Evolutionary conservation across 78 protist species (phyloP).

Genomic region (Paulinella micropora): DNA sequence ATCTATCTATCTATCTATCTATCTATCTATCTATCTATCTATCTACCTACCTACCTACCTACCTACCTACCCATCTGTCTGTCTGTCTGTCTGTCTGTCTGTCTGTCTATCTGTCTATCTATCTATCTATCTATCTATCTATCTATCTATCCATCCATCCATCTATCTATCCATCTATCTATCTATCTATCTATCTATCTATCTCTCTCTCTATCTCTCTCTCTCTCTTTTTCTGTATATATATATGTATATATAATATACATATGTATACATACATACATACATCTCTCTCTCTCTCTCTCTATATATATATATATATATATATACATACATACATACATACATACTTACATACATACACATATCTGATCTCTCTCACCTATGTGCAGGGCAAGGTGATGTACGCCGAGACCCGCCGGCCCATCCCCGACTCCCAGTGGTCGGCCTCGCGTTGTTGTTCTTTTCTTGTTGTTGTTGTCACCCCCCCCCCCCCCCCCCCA

Average conservation of each 20-base stretch:
- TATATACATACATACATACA: not conserved
- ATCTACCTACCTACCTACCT: no score
- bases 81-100: not conserved
- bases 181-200: not conserved
- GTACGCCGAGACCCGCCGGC: no score
- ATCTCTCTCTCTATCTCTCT: not conserved
- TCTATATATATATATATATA: conserved; percentile 9
- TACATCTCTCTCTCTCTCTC: not conserved
- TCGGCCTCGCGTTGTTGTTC: no score
- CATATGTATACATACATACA: not conserved
- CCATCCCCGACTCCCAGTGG: no score
- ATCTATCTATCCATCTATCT: not conserved
- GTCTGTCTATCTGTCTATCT: not conserved
- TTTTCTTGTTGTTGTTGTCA: no score
- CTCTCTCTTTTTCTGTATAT: not conserved
- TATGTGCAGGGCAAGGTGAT: no score
- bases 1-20: no score
- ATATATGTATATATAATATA: not conserved
- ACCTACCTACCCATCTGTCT: no score
- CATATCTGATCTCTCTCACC: no score
- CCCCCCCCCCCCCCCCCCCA: no score
- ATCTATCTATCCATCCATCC: not conserved
- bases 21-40: no score
- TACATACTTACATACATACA: not conserved
- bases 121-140: not conserved